Percentiles rank a stretch among this genome's conserved stretches.
Evolutionary conservation across 2,329 filamentous ascomycete species (phyloP).

Genomic region (Emmonsia crescens): DNA sequence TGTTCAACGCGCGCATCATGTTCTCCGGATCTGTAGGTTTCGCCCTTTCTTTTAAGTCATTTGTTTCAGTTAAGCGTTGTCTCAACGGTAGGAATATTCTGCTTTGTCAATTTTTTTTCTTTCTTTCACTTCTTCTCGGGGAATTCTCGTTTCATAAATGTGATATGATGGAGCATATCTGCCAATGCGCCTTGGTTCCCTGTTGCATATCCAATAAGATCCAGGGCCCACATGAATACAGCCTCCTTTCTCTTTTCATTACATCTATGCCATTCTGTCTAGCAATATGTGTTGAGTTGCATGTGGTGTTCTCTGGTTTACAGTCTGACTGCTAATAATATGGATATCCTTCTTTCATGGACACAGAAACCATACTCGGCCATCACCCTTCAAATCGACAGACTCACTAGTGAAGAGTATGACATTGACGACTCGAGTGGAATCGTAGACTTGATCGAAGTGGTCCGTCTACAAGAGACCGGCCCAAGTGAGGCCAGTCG

Average conservation of each 20-base stretch:
- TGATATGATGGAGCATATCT: background rate
- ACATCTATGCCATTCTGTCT: background rate
- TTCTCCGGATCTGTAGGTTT: slow-evolving; percentile 26
- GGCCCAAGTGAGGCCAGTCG: slow-evolving; percentile 83
- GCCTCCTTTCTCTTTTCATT: background rate
- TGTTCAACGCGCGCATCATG: slow-evolving; percentile 18
- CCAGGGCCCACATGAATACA: background rate
- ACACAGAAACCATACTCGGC: slow-evolving; percentile 80
- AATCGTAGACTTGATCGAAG: slow-evolving; percentile 88
- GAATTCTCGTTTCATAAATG: background rate
- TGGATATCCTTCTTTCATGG: background rate
- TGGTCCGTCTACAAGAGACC: slow-evolving; percentile 76
- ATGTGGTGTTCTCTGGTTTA: slow-evolving; percentile 1
- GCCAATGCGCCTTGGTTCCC: background rate
- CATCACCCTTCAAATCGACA: slow-evolving; percentile 84
- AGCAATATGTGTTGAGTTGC: background rate
- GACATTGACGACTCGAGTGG: slow-evolving; percentile 86
- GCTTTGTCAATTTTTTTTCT: background rate
- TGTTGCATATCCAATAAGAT: background rate
- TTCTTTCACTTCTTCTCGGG: background rate
- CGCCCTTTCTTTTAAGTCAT: background rate
- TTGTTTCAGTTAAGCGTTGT: background rate
- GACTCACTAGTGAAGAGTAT: slow-evolving; percentile 77
- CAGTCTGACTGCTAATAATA: background rate
- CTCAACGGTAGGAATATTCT: background rate